phyloP scores from a whole-genome alignment of 2,329 filamentous ascomycete species.

The Nothopassalora personata region DNA sequence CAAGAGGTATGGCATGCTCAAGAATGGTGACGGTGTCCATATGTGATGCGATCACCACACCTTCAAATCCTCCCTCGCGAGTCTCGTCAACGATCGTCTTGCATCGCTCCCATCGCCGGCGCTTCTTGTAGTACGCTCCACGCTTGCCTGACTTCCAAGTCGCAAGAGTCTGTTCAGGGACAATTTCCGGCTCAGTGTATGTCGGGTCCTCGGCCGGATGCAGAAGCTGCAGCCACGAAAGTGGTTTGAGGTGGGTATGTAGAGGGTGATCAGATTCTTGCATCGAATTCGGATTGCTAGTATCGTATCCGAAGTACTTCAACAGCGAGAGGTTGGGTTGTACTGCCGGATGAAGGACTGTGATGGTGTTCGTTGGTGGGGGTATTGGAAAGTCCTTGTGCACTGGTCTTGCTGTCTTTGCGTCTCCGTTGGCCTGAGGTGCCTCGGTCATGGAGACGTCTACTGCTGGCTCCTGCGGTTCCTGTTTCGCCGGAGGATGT shows the following conservation, averaged over 20 bases:
- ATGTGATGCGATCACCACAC: conserved; percentile 71
- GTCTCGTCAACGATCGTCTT: conserved; percentile 69
- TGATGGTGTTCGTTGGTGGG: conserved; percentile 68
- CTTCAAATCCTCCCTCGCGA: conserved; percentile 71
- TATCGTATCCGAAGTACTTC: conserved; percentile 85
- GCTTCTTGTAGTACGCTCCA: conserved; percentile 83
- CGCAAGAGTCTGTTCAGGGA: conserved; percentile 57
- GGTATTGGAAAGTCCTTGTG: conserved; percentile 54
- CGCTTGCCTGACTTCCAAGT: conserved; percentile 76
- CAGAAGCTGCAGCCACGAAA: conserved; percentile 90
- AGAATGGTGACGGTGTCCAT: conserved; percentile 79
- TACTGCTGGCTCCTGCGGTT: conserved; percentile 1
- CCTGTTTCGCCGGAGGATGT: conserved; percentile 27
- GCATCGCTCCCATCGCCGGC: conserved; percentile 70
- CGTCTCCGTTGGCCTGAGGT: conserved; percentile 6
- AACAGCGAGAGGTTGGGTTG: conserved; percentile 85
- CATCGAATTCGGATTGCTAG: conserved; percentile 49
- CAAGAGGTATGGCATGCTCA: conserved; percentile 67
- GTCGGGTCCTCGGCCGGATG: conserved; percentile 68
- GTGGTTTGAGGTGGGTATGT: conserved; percentile 69
- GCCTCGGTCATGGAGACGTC: not conserved
- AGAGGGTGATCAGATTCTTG: conserved; percentile 61
- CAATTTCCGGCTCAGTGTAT: conserved; percentile 62
- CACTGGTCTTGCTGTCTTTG: conserved; percentile 33
- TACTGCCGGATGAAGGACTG: conserved; percentile 71